Evolutionary conservation across 768 basidiomycete species (phyloP).

Genomic region (Kwoniella mangroviensis): DNA sequence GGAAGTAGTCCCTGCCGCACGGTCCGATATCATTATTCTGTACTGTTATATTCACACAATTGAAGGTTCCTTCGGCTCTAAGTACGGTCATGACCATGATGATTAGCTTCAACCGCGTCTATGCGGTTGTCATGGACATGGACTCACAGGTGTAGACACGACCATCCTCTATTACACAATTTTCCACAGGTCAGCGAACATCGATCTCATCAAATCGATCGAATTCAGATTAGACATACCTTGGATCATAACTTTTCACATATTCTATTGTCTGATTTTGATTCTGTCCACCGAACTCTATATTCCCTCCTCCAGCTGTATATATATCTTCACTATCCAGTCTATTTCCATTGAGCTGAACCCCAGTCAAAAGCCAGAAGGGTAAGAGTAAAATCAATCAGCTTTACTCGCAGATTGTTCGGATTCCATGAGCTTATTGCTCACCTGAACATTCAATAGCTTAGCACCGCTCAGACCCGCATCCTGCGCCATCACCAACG

Average conservation of each 20-base stretch:
- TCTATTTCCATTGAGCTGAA: constrained; percentile 75
- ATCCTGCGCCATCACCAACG: constrained; percentile 72
- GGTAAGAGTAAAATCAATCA: too few relatives aligned
- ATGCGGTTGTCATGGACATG: background rate
- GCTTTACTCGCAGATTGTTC: background rate
- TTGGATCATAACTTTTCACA: constrained; percentile 74
- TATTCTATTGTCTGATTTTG: constrained; percentile 74
- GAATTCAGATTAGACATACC: constrained; percentile 16
- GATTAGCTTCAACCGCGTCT: background rate
- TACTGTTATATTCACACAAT: constrained; percentile 69
- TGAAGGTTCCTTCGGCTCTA: constrained; percentile 67
- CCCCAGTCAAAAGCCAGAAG: background rate
- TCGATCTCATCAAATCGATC: constrained; percentile 24
- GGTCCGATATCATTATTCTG: constrained; percentile 78
- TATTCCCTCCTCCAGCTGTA: constrained; percentile 71
- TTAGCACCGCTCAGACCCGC: constrained; percentile 63
- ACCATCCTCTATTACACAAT: constrained; percentile 65
- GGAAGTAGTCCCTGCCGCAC: constrained; percentile 49
- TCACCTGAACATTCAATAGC: constrained; percentile 71
- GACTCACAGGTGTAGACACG: constrained; percentile 71
- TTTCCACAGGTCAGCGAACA: too few relatives aligned
- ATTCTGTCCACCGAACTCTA: constrained; percentile 82
- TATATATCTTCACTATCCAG: constrained; percentile 61
- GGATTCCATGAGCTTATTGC: background rate
- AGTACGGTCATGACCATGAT: constrained; percentile 8